These are phyloP conservation scores for Xerocomus minutiporus DNA, from an alignment of 1,284 basidiomycete species.

Conservation along the genomic window DNA sequence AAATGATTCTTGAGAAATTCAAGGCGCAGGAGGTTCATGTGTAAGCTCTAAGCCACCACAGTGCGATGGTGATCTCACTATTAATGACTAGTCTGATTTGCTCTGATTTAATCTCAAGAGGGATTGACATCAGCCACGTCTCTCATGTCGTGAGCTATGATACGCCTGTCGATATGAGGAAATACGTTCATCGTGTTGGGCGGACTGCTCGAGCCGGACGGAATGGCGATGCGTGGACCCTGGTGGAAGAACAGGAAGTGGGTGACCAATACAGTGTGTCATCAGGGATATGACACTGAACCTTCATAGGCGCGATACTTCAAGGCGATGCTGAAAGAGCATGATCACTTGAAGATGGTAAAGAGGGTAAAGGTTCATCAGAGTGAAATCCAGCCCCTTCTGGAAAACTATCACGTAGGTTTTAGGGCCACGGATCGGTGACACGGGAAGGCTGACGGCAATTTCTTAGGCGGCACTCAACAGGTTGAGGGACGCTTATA, in stretches of 20 bases:
- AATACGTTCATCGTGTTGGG: conserved; percentile 96
- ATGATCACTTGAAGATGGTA: conserved; percentile 70
- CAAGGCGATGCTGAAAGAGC: conserved; percentile 77
- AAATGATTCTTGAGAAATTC: conserved; percentile 76
- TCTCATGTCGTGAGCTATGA: conserved; percentile 94
- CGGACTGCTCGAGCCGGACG: conserved; percentile 91
- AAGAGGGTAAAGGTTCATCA: conserved; percentile 69
- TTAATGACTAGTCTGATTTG: conserved; percentile 68
- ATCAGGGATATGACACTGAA: neutral
- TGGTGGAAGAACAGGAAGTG: conserved; percentile 95
- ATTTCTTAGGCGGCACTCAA: conserved; percentile 34
- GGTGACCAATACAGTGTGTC: neutral
- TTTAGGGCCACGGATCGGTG: neutral
- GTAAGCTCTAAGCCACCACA: conserved; percentile 42
- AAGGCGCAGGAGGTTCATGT: conserved; percentile 79
- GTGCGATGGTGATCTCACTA: conserved; percentile 10
- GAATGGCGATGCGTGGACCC: conserved; percentile 84
- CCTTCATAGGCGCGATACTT: conserved; percentile 75
- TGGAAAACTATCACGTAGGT: conserved; percentile 63
- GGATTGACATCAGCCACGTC: conserved; percentile 93
- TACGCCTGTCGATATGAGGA: conserved; percentile 92
- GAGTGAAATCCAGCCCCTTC: conserved; percentile 54
- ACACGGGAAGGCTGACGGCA: conserved; percentile 1
- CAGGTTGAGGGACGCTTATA: conserved; percentile 37
- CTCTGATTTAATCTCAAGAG: conserved; percentile 93